Percentiles rank a stretch among this genome's conserved stretches.
These are phyloP conservation scores for Boehmeria nivea DNA, from an alignment of 306 rosid genomes.

Conservation along the genomic window DNA sequence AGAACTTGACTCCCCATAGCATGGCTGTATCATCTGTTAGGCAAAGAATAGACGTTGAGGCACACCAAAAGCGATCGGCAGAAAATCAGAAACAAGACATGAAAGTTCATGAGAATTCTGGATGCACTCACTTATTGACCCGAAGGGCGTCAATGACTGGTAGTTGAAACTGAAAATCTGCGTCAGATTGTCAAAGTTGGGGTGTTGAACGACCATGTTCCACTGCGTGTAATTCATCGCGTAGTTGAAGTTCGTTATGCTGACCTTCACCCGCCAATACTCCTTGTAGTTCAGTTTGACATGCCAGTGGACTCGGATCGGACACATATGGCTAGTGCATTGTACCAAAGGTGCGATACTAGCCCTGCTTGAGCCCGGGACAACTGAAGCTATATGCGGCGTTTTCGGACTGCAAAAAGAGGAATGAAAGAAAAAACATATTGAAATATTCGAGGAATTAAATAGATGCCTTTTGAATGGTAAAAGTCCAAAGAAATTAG, in stretches of 20 bases:
- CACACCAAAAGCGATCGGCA: background rate
- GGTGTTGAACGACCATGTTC: constrained; percentile 85
- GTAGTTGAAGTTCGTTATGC: constrained; percentile 78
- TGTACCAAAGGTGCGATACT: constrained; percentile 50
- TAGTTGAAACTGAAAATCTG: constrained; percentile 82
- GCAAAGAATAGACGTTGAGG: constrained; percentile 12
- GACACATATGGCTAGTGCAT: constrained; percentile 88
- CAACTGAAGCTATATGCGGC: constrained; percentile 57
- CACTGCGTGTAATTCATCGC: constrained; percentile 70
- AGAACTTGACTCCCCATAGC: constrained; percentile 91
- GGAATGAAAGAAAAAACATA: constrained; percentile 24
- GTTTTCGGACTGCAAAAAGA: constrained; percentile 5
- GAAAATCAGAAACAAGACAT: background rate
- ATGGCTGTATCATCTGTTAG: constrained; percentile 83
- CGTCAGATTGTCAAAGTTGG: constrained; percentile 85
- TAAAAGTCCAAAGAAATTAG: background rate
- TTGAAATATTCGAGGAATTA: background rate
- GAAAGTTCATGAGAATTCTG: background rate
- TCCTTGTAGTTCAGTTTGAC: constrained; percentile 70
- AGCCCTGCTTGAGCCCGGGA: constrained; percentile 31
- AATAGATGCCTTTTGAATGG: background rate
- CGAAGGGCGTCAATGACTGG: constrained; percentile 61
- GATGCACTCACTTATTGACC: constrained; percentile 52
- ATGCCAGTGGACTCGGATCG: constrained; percentile 90
- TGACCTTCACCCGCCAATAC: constrained; percentile 87